Evolutionary conservation across 306 rosid genomes (phyloP), one percentile per base, ranked within the genome.

Genomic region (Acacia confusa): DNA sequence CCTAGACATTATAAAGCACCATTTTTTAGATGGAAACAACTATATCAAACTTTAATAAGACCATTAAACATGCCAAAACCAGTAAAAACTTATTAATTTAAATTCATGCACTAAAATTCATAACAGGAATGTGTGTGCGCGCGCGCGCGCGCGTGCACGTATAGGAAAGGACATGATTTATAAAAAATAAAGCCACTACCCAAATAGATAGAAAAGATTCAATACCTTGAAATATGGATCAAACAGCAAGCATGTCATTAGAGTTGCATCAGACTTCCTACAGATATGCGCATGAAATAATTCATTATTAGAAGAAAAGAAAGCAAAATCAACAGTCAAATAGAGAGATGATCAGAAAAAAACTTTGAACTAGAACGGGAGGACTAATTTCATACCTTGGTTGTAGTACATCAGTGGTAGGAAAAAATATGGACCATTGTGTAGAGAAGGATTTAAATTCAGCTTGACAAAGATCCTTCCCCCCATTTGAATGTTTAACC

Each of bases 371-470:
- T 30, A 57, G 12, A 74, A n/a, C 44, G n/a, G 75, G 58, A 63
- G 41, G 66, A 75, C 63, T 58, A 67, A 73, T 22, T 55, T 41
- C 80, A 75, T 79, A 91, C 99, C 97, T 93, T 66, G 89, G 91
- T 75, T 91, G 94, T 22, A 95, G 87, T 61, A 86, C 98, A 84
- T 95, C 97, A 81, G 88, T 83, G 66, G 94, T 88, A 60, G 99
- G 99, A 84, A 95, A 86, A 80, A 95, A 94, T 85, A 93, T 77
- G 75, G 92, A 86, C 97, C 99, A 95, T 80, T 93, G 99, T 75
- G 88, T 79, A 53, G 94, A 93, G 83, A 93, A 91, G 77, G 92
- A 87, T 86, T 89, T 93, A 69, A 91, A 89, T 88, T 95, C 99
- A 44, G 89, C 95, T 86, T 88, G 97, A 87, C 96, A 93, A 81